These are phyloP conservation scores for Fallopia convolvulus DNA, from an alignment of 148 eudicot species.

Conservation along the genomic window DNA sequence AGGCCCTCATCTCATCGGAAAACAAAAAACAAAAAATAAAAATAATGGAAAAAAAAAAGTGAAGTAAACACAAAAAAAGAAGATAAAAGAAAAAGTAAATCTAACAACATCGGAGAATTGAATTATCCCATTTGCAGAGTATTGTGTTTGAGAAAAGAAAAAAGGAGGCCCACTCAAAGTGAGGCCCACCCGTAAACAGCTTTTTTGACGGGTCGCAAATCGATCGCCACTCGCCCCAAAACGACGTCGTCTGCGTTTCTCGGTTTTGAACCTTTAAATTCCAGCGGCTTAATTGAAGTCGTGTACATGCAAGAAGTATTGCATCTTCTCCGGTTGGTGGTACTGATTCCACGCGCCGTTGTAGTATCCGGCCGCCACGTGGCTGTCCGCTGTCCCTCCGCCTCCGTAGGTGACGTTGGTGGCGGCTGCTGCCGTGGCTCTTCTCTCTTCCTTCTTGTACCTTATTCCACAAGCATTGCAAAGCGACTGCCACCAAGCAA, in stretches of 20 bases:
- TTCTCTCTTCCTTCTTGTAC: constrained; percentile 90
- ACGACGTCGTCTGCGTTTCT: neutral
- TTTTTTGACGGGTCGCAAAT: neutral
- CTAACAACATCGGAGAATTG: constrained; percentile 9
- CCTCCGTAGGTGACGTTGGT: constrained; percentile 15
- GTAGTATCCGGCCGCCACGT: constrained; percentile 22
- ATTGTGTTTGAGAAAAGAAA: constrained; percentile 12
- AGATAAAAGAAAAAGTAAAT: constrained; percentile 3
- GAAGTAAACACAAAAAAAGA: neutral
- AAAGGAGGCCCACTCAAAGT: neutral
- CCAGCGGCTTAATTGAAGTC: constrained; percentile 40
- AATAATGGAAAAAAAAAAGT: neutral
- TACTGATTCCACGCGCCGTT: constrained; percentile 34
- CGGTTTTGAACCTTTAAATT: neutral
- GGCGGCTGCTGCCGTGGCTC: constrained; percentile 73
- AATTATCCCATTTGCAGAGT: constrained; percentile 11
- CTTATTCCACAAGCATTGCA: constrained; percentile 99
- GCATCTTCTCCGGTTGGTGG: constrained; percentile 36
- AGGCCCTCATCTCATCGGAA: constrained; percentile 4
- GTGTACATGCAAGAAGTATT: constrained; percentile 38
- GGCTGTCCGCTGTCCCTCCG: constrained; percentile 25
- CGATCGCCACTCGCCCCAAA: neutral
- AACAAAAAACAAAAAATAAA: neutral
- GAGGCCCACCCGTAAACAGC: neutral
- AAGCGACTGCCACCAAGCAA: constrained; percentile 51